Base-by-base conservation (phyloP, 2,329 filamentous ascomycete species). In the Juglanconis oblonga region DNA sequence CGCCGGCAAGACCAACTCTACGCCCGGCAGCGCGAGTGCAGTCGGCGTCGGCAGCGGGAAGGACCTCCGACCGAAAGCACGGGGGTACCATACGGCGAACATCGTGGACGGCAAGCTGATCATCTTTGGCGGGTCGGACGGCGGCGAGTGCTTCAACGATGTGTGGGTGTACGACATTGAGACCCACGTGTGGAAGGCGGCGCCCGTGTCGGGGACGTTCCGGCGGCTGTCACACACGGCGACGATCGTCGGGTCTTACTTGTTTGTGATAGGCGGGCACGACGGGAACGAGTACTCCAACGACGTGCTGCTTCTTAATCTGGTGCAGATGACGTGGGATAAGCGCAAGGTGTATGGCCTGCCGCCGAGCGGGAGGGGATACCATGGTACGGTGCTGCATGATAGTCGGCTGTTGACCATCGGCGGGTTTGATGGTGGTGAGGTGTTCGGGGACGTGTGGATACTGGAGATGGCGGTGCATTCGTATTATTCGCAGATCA, bases 321-420 rank as follows among this genome's bases (percentile, higher is more conserved):
- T 90, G 5, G 87, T 89, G 38, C 89, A 86, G 45, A 89, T 90
- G 87, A 82, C 85, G n/a, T 90, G 87, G 87, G 87, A 90, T 69
- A 82, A 80, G 69, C 79, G 87, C 62, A 82, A 78, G 64, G 83
- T 88, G 8, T 89, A 89, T 68, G 87, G 87, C 29, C 73, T 82
- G 64, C 80, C 83, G 10, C 87, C 86, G 1, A 83, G 79, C 67
- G 85, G 85, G 9, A 76, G 87, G 60, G 87, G 87, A 0, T 90
- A 90, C 69, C 87, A 90, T 70, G 84, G 85, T 53, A 80, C 86
- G 0, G 82, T 88, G 14, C 74, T 89, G 47, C 82, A 89, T 67
- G 87, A 90, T 69, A 86, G 83, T 65, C 79, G 87, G 53, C 73
- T 90, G 45, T 73, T 89, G 44, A 73, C 87, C 42, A 83, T 89